Percentiles rank a stretch among this genome's conserved stretches.
Conservation (phyloP, 768 basidiomycete genomes). For the Tylopilus felleus region DNA sequence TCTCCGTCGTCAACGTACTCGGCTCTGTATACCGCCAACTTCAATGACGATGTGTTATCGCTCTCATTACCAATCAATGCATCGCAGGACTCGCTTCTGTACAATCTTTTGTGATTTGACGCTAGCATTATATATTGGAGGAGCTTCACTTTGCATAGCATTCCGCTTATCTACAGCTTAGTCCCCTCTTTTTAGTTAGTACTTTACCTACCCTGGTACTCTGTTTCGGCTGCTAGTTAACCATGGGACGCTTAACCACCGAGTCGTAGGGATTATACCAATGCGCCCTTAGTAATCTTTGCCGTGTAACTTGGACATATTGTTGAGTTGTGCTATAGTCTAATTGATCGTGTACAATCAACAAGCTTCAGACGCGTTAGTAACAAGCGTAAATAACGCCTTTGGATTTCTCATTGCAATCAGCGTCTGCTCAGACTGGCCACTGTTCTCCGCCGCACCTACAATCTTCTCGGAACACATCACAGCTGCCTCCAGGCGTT, state of each 20-base stretch:
- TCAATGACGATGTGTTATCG: constrained; percentile 6
- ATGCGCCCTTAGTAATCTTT: too few species aligned
- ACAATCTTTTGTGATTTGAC: constrained; percentile 18
- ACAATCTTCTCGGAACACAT: constrained; percentile 4
- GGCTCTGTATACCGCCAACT: constrained; percentile 10
- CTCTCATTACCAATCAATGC: constrained; percentile 4
- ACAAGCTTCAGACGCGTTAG: constrained; percentile 8
- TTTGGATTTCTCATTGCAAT: constrained; percentile 11
- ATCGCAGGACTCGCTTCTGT: constrained; percentile 12
- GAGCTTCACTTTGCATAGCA: neutral
- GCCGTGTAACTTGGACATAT: too few species aligned
- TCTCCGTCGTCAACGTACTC: constrained; percentile 27
- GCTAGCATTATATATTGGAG: constrained; percentile 3
- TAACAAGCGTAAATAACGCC: constrained; percentile 29
- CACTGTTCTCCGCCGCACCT: constrained; percentile 10
- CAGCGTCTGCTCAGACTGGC: constrained; percentile 17
- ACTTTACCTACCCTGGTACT: neutral
- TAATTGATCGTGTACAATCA: neutral
- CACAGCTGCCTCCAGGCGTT: neutral
- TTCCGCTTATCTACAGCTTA: neutral
- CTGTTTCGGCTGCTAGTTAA: neutral
- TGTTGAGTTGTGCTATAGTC: too few species aligned
- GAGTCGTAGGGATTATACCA: neutral
- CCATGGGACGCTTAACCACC: constrained; percentile 1
- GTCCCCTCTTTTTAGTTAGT: constrained; percentile 5